Evolutionary conservation across 306 rosid genomes (phyloP).

Genomic region (Myrica gale): DNA sequence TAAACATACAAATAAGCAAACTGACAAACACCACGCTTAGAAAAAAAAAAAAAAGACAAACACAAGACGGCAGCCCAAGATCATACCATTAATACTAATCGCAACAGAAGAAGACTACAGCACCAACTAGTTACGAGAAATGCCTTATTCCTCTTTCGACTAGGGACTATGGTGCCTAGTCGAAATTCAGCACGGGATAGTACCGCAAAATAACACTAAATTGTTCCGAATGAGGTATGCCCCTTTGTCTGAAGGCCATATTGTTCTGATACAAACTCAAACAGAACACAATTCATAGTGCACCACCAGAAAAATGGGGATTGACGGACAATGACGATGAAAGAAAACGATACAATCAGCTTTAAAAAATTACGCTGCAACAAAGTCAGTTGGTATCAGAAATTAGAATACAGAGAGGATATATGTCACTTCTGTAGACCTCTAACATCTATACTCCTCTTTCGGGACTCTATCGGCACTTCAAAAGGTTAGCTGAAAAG

Average conservation of each 20-base stretch:
- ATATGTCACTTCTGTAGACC: background rate
- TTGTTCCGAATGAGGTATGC: background rate
- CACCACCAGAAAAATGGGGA: background rate
- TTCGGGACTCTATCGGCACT: background rate
- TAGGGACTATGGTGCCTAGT: background rate
- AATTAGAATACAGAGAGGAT: slow-evolving; percentile 4
- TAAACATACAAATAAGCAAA: background rate
- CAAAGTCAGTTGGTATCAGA: background rate
- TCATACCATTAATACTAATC: background rate
- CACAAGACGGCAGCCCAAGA: background rate
- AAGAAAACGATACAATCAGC: background rate
- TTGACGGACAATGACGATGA: background rate
- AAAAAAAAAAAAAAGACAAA: background rate
- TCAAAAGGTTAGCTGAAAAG: background rate
- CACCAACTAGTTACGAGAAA: background rate
- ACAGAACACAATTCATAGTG: background rate
- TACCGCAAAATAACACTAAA: background rate
- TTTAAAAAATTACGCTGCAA: background rate
- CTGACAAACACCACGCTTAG: background rate
- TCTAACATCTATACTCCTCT: background rate
- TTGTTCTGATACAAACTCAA: background rate
- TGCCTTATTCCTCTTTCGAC: background rate
- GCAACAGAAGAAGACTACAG: background rate
- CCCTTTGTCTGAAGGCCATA: background rate
- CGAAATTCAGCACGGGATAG: background rate